Evolutionary conservation across 228 moss, liverwort and hornwort species (phyloP), one percentile per base, ranked within the genome.

Genomic region (Sphagnum fallax): DNA sequence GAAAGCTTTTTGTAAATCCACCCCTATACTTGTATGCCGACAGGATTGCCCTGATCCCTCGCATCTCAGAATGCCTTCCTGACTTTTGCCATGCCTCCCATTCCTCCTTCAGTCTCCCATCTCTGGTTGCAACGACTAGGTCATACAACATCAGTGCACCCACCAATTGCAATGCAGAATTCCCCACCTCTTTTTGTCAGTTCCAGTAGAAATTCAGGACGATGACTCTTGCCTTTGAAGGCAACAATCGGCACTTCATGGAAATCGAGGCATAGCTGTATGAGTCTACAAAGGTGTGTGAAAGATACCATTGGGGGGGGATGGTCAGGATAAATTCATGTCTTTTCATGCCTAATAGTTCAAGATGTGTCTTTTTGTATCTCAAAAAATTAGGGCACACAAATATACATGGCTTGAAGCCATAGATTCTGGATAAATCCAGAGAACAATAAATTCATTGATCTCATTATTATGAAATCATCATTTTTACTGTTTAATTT

Each of bases 141-240:
- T 92, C 89, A 74, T 80, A 87, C 4, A 92, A 75, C 87, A 92
- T 83, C 8, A 83, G 84, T 8, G 61, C 60, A 16, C 89, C 87
- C 49, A 63, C 70, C 47, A 65, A 65, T 67, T 71, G 71, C 48
- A 14, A 74, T 55, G 87, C 85, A 73, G 53, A 68, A 57, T 76
- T 71, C 47, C 82, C 92, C 65, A 89, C 81, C 68, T 72, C 32
- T 77, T 77, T 67, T 84, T 52, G 92, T 92, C 4, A 89, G 53
- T 50, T 85, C 81, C 47, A 82, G 62, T 47, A 92, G 69, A 18
- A 82, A 70, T 61, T 81, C 74, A 62, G 75, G 55, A 2, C 85
- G 79, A 60, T 87, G 58, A 64, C 80, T 80, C 55, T 60, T 77
- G 71, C 85, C 85, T 66, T 79, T 80, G 67, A 92, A 81, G 50